Conservation (phyloP, 2,329 filamentous ascomycete genomes). For the Cordyceps militaris region DNA sequence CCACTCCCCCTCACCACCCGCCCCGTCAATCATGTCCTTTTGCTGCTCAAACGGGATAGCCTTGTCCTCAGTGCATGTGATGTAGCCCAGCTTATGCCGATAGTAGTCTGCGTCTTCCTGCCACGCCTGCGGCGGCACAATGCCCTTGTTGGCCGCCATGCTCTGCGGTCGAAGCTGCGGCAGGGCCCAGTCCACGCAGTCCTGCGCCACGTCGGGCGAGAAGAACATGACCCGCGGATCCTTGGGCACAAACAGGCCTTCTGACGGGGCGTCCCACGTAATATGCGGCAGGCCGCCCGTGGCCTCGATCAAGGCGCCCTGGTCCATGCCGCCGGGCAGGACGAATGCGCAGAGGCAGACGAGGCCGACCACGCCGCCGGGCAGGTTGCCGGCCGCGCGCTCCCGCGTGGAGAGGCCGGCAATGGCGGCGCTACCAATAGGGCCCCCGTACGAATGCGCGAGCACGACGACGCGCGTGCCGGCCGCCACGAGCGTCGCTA, state of each 20-base stretch:
- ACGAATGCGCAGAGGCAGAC: background rate
- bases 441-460: slow-evolving; percentile 38
- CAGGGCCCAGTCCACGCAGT: background rate
- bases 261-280: background rate
- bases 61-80: background rate
- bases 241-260: background rate
- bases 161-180: background rate
- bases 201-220: background rate
- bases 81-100: background rate
- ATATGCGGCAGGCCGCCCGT: background rate
- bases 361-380: background rate
- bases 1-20: background rate
- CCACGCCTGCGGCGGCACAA: slow-evolving; percentile 4
- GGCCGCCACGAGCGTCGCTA: slow-evolving; percentile 24
- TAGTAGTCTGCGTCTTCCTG: slow-evolving; percentile 2
- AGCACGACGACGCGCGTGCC: slow-evolving; percentile 35
- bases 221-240: background rate
- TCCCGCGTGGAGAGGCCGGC: background rate
- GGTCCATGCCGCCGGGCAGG: slow-evolving; percentile 1
- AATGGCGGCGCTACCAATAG: slow-evolving; percentile 22
- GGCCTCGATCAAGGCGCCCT: background rate
- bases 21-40: background rate
- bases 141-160: background rate
- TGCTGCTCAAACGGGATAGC: background rate
- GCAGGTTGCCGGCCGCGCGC: background rate